Conservation (phyloP, 2,329 filamentous ascomycete species). For the Ophiostoma sp. region DNA sequence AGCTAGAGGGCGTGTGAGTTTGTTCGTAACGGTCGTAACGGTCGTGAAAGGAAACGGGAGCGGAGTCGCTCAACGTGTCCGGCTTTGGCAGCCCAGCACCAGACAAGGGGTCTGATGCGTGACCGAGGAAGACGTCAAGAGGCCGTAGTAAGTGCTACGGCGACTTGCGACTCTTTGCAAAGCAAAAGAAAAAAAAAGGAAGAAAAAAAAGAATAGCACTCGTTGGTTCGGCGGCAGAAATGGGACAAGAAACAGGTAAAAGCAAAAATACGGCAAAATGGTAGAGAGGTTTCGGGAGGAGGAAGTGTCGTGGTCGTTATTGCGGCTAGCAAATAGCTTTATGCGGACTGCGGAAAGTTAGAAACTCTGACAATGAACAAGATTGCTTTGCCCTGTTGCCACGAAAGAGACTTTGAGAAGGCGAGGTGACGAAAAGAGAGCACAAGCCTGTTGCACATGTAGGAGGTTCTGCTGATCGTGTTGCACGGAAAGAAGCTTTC, state of each 20-base stretch:
- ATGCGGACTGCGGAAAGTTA: slow-evolving; percentile 14
- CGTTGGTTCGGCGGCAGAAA: neutral
- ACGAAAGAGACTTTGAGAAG: neutral
- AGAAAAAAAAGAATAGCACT: neutral
- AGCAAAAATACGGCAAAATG: neutral
- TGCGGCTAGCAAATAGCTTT: neutral
- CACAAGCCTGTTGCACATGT: slow-evolving; percentile 17
- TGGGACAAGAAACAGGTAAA: neutral
- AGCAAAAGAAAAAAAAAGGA: neutral
- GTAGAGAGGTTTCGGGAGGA: neutral
- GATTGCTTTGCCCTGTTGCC: neutral
- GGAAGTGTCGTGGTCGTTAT: slow-evolving; percentile 3
- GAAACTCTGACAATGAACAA: slow-evolving; percentile 8
- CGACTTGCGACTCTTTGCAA: neutral
- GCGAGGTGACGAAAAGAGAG: neutral
- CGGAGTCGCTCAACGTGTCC: slow-evolving; percentile 25
- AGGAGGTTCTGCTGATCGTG: slow-evolving; percentile 12
- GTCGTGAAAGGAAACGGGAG: slow-evolving; percentile 40
- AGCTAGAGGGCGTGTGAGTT: slow-evolving; percentile 35
- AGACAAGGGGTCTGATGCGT: slow-evolving; percentile 23
- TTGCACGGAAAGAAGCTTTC: slow-evolving; percentile 2
- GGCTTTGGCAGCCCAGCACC: slow-evolving; percentile 23
- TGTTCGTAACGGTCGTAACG: slow-evolving; percentile 51
- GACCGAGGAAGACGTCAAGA: slow-evolving; percentile 24
- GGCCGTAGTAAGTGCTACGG: slow-evolving; percentile 23